phyloP scores from a whole-genome alignment of 768 basidiomycete genomes.

The Phylloporus arenicola region DNA sequence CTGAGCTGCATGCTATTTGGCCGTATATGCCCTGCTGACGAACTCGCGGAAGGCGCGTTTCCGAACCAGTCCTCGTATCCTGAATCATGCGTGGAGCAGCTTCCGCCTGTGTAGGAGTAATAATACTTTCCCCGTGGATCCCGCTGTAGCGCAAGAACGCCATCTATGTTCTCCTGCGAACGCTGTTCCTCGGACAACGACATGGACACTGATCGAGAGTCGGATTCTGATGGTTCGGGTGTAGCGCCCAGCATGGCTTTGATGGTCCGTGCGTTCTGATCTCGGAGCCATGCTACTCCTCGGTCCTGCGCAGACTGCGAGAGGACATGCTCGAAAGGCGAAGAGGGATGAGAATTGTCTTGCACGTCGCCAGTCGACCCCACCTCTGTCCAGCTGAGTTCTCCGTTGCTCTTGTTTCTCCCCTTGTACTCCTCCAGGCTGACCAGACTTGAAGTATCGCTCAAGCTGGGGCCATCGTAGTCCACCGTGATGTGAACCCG shows the following conservation, averaged over 20 bases:
- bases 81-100: conserved; percentile 49
- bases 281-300: conserved; percentile 75
- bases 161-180: conserved; percentile 42
- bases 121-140: conserved; percentile 70
- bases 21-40: conserved; percentile 36
- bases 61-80: conserved; percentile 47
- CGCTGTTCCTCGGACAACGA: conserved; percentile 26
- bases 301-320: conserved; percentile 53
- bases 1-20: conserved; percentile 63
- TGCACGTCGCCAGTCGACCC: conserved; percentile 44
- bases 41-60: conserved; percentile 21
- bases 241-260: conserved; percentile 53
- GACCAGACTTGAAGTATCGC: conserved; percentile 78
- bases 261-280: conserved; percentile 68
- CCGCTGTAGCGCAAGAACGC: conserved; percentile 62
- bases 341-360: conserved; percentile 47
- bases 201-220: conserved; percentile 41
- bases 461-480: conserved; percentile 87
- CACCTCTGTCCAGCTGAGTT: conserved; percentile 41
- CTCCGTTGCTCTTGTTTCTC: conserved; percentile 51
- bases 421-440: conserved; percentile 70
- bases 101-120: conserved; percentile 58
- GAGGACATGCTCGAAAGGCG: conserved; percentile 37
- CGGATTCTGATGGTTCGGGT: conserved; percentile 56
- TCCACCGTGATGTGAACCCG: conserved; percentile 75